These are phyloP conservation scores for Fusarium verticillioides DNA, from an alignment of 2,329 filamentous ascomycete species.

Conservation along the genomic window DNA sequence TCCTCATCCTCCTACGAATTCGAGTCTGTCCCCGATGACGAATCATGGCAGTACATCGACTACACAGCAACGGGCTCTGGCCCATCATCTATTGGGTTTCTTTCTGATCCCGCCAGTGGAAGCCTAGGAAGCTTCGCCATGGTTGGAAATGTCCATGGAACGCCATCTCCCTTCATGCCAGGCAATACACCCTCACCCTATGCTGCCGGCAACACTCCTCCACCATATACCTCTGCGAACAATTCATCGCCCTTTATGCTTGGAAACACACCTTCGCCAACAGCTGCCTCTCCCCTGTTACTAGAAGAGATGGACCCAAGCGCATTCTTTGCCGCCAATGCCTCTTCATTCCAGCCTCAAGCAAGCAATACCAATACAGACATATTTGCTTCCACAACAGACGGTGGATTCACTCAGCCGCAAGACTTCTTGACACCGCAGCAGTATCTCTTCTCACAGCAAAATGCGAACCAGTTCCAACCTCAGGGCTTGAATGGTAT, in stretches of 20 bases:
- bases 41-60: conserved; percentile 59
- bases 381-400: conserved; percentile 47
- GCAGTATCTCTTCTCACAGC: conserved; percentile 53
- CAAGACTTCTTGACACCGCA: conserved; percentile 52
- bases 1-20: conserved; percentile 53
- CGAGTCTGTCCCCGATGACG: conserved; percentile 55
- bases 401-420: conserved; percentile 48
- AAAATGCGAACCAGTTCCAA: conserved; percentile 40
- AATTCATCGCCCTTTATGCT: conserved; percentile 31
- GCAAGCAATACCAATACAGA: conserved; percentile 38
- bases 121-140: conserved; percentile 64
- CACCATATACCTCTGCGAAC: conserved; percentile 11
- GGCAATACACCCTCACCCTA: conserved; percentile 24
- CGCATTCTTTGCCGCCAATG: conserved; percentile 49
- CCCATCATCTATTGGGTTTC: conserved; percentile 56
- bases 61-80: conserved; percentile 50
- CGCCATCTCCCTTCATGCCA: conserved; percentile 25
- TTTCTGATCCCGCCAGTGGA: conserved; percentile 62
- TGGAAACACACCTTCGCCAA: conserved; percentile 45
- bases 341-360: conserved; percentile 46
- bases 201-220: conserved; percentile 38
- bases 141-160: conserved; percentile 51
- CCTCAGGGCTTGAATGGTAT: conserved; percentile 43
- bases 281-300: conserved; percentile 56
- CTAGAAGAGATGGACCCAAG: conserved; percentile 53